Evolutionary conservation across 208 protist genomes (phyloP).

Genomic region (Leishmania major): DNA sequence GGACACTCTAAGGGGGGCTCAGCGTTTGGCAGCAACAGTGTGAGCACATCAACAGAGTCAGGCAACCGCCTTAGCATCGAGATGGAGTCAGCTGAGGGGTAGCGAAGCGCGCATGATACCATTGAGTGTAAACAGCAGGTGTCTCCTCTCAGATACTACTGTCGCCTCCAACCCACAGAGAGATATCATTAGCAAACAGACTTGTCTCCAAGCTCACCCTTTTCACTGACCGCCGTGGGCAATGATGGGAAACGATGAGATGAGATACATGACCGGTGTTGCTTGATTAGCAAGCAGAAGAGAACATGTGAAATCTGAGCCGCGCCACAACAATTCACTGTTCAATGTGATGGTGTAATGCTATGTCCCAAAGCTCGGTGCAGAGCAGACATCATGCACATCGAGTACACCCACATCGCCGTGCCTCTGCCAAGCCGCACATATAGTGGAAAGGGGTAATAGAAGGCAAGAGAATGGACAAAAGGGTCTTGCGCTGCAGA

Average conservation of each 20-base stretch:
- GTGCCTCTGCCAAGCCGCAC: neutral
- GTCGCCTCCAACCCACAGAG: neutral
- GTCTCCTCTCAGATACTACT: neutral
- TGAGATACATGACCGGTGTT: too few relatives aligned
- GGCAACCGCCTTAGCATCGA: neutral
- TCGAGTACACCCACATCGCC: neutral
- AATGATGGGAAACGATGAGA: neutral
- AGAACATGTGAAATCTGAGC: neutral
- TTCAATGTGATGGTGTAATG: neutral
- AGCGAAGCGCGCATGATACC: neutral
- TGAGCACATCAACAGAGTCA: neutral
- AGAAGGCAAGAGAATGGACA: neutral
- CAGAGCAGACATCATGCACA: neutral
- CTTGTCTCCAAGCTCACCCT: too few relatives aligned
- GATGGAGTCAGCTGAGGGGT: neutral
- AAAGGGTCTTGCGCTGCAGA: neutral
- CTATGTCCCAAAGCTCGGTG: too few relatives aligned
- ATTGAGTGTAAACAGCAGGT: neutral
- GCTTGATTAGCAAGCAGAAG: neutral
- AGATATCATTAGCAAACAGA: neutral
- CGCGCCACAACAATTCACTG: neutral
- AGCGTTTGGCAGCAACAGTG: neutral
- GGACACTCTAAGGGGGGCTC: neutral
- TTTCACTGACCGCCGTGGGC: neutral
- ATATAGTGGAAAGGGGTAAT: too few relatives aligned